Conservation (phyloP, 768 basidiomycete genomes). For the Strobilomyces echinocephalus region DNA sequence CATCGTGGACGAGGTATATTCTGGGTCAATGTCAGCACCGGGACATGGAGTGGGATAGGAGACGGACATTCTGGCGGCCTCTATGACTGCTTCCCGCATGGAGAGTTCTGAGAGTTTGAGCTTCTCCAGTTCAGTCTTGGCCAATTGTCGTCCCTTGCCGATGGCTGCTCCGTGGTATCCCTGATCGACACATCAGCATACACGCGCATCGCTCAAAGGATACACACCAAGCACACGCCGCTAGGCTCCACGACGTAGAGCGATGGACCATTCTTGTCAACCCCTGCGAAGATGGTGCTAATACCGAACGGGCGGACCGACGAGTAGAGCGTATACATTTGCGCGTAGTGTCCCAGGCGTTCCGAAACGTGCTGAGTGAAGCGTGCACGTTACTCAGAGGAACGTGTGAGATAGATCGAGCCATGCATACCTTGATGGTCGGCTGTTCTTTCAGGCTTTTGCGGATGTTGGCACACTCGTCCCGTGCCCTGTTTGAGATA, state of each 20-base stretch:
- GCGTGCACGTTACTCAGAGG: neutral
- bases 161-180: slow-evolving; percentile 96
- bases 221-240: slow-evolving; percentile 80
- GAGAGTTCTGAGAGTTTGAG: slow-evolving; percentile 80
- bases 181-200: slow-evolving; percentile 34
- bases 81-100: slow-evolving; percentile 79
- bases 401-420: neutral
- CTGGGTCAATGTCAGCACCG: slow-evolving; percentile 38
- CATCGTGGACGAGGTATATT: slow-evolving; percentile 96
- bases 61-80: slow-evolving; percentile 92
- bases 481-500: slow-evolving; percentile 76
- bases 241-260: slow-evolving; percentile 93
- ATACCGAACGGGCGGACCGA: slow-evolving; percentile 97
- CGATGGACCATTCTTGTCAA: slow-evolving; percentile 83
- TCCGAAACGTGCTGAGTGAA: slow-evolving; percentile 53
- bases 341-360: slow-evolving; percentile 83
- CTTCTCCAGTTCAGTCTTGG: slow-evolving; percentile 98
- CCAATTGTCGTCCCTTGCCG: slow-evolving; percentile 95
- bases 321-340: slow-evolving; percentile 95
- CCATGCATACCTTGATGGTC: slow-evolving; percentile 64
- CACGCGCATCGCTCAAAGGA: neutral
- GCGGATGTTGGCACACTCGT: slow-evolving; percentile 73
- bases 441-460: slow-evolving; percentile 69
- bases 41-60: neutral
- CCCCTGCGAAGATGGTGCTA: slow-evolving; percentile 83